Percentiles rank a stretch among this genome's conserved stretches.
Evolutionary conservation across 768 basidiomycete species (phyloP).

Genomic region (Collybia nuda): DNA sequence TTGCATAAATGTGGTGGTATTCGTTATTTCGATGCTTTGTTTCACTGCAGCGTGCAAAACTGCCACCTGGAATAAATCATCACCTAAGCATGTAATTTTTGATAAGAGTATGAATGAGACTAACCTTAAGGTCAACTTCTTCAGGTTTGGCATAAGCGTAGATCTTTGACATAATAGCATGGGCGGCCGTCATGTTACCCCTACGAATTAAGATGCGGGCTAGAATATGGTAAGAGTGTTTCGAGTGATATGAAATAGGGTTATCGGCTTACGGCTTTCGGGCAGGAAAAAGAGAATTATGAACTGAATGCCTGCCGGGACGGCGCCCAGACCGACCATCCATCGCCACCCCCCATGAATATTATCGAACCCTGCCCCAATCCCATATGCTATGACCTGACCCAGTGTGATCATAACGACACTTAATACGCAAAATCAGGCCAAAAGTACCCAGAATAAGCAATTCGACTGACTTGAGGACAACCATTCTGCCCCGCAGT

Average conservation of each 20-base stretch:
- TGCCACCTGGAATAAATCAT: constrained; percentile 40
- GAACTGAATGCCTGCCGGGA: constrained; percentile 68
- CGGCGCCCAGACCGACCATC: constrained; percentile 78
- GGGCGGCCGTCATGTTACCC: constrained; percentile 50
- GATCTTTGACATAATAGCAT: constrained; percentile 59
- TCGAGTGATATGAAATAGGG: background rate
- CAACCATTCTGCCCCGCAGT: constrained; percentile 75
- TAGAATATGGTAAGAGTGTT: constrained; percentile 9
- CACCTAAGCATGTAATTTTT: background rate
- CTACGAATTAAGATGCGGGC: constrained; percentile 63
- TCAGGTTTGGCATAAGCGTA: constrained; percentile 64
- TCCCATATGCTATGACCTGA: constrained; percentile 78
- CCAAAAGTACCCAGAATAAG: background rate
- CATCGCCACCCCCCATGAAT: constrained; percentile 72
- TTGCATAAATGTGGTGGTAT: constrained; percentile 60
- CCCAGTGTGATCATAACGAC: constrained; percentile 82
- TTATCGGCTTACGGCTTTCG: constrained; percentile 63
- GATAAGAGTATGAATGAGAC: background rate
- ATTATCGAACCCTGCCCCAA: constrained; percentile 65
- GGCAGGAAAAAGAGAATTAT: constrained; percentile 64
- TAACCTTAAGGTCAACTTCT: constrained; percentile 66
- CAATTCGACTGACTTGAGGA: constrained; percentile 50
- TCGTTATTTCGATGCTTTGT: constrained; percentile 59
- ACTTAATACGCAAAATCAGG: constrained; percentile 14
- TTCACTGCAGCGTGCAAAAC: constrained; percentile 60